Evolutionary conservation across 1,284 basidiomycete genomes (phyloP).

Genomic region (Sporisorium exsertum): DNA sequence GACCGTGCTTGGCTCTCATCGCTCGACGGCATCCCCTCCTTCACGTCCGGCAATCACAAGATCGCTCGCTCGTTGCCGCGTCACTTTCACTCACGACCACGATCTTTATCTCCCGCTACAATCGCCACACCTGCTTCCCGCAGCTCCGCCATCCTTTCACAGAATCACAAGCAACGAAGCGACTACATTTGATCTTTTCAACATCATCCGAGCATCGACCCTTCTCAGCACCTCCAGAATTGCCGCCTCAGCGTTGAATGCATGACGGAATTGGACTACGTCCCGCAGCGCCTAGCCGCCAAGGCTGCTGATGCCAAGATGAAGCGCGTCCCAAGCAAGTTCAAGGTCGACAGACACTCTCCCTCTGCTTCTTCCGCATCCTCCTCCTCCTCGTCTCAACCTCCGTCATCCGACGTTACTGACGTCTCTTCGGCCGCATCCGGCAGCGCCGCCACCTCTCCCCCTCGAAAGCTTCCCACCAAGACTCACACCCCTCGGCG

Average conservation of each 20-base stretch:
- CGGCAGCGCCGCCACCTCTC: not conserved
- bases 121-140: not conserved
- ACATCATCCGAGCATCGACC: not conserved
- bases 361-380: not conserved
- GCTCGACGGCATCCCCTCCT: not conserved
- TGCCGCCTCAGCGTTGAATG: not conserved
- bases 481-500: not conserved
- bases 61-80: not conserved
- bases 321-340: not conserved
- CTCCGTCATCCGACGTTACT: constrained; percentile 2
- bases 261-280: not conserved
- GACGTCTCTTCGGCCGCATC: constrained; percentile 11
- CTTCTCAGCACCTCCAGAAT: not conserved
- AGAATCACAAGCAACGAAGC: not conserved
- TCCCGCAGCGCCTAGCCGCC: constrained; percentile 29
- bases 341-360: not conserved
- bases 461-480: not conserved
- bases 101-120: not conserved
- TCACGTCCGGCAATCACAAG: not conserved
- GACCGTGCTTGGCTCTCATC: not conserved
- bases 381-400: not conserved
- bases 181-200: not conserved
- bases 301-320: constrained; percentile 20
- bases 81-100: not conserved
- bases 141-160: not conserved